Base-by-base conservation (phyloP, 1,139 yeast species). In the Komagataea norvegica region DNA sequence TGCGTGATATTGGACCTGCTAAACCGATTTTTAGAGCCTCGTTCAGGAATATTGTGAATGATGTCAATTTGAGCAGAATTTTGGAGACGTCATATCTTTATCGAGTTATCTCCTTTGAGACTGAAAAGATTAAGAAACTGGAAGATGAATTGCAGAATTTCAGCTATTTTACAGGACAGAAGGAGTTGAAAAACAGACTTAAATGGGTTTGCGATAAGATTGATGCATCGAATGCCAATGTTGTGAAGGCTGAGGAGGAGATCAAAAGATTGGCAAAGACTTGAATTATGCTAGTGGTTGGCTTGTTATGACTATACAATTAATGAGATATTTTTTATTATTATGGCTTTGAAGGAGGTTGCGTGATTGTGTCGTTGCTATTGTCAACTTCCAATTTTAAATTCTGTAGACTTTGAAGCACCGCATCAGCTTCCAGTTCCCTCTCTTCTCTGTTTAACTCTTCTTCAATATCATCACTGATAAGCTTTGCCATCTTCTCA, bases 21-120 rank as follows among this genome's bases (percentile, higher is more conserved):
- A 79, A 89, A 52, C 98, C 98, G 1, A 65, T 91, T 18, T 89
- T 69, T 58, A 73, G 74, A 44, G 87, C 91, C 0, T 96, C 97
- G 0, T 91, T 91, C 63, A 57, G 67, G 40, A 71, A 74, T 40
- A 67, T 91, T 53, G 70, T 79, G 5, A 54, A 65, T 1, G 91
- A 87, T 56, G 54, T 64, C 13, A 70, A 72, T 26, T 64, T 85
- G 9, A 72, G 67, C 43, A 77, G 76, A 19, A 67, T 77, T 17
- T 71, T 85, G 60, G 95, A 87, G 56, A 68, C 79, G 3, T 71
- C 75, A 22, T 77, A 79, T 46, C 62, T 81, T 36, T 64, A 67
- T 34, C 68, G 68, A 32, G 62, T 79, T 40, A 72, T 86, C 33
- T 60, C 67, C 10, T 58, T 74, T 37, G 95, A 87, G 53, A 73